Base-by-base conservation (phyloP, 257 asterid species). In the Gentiana dahurica region DNA sequence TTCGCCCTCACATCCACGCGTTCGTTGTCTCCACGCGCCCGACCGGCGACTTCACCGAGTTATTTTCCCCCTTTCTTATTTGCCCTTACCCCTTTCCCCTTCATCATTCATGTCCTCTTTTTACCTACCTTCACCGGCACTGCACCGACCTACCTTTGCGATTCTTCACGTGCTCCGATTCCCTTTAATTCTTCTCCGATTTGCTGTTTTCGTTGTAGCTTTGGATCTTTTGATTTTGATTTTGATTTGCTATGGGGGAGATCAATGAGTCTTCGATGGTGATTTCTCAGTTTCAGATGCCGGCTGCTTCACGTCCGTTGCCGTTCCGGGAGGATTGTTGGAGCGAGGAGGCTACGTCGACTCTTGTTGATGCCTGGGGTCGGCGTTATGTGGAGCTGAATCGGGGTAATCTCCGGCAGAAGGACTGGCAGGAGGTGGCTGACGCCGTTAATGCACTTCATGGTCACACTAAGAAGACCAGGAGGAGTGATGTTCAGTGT, bases 401-500 rank as follows among this genome's bases (percentile, higher is more conserved):
- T 57, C 68, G 89, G 1, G 94, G 97, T 4, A 83, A 81, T 56
- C 85, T 89, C 57, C 85, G 93, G 0, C 94, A 78, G 71, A 86
- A 86, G 69, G 97, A 89, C 59, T 89, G 95, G 95, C 83, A 83
- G 60, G 87, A 81, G 57, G 95, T 89, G 46, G 87, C 94, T 0
- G 93, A 84, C 49, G 73, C 79, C 44, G 95, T 89, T 1, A 89
- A 84, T 61, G 59, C 68, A 0, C 76, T 54, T 3, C 97, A 89
- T 53, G 95, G 92, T 2, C 89, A 72, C 50, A 77, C 86, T 5
- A 70, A 68, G 74, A 86, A 81, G 77, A 78, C 84, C 3, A 78
- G 61, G 12, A 81, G 92, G 4, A 81, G 88, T 32, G 94, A 89
- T 51, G 81, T 86, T 3, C 95, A 86, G 80, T 86, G 97, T 54